Evolutionary conservation across 2,329 filamentous ascomycete species (phyloP).

Genomic region (Albophoma yamanashiensis): DNA sequence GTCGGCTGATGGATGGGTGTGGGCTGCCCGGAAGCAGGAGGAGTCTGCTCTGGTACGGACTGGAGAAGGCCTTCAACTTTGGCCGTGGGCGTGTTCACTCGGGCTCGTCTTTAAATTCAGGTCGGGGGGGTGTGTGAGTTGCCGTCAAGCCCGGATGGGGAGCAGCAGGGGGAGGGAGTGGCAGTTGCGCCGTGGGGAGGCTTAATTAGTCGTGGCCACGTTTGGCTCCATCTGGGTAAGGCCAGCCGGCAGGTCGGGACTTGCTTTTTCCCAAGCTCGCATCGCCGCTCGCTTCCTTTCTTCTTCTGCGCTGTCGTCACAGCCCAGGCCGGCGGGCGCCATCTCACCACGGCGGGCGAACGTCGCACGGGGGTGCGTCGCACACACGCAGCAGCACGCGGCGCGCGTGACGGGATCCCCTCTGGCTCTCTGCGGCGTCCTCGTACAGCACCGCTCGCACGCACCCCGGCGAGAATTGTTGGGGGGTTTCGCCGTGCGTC

Average conservation of each 20-base stretch:
- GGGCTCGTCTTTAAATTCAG: not conserved
- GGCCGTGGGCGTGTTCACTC: not conserved
- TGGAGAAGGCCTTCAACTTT: not conserved
- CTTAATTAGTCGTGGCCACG: conserved; percentile 1
- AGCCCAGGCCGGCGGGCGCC: not conserved
- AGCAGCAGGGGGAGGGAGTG: not conserved
- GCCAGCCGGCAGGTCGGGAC: conserved; percentile 6
- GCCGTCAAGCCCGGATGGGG: not conserved
- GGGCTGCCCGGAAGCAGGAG: not conserved
- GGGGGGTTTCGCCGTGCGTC: not conserved
- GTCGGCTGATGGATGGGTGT: not conserved
- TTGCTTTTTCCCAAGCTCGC: conserved; percentile 1
- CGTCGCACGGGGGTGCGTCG: not conserved
- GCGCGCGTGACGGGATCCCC: not conserved
- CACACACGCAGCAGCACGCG: not conserved
- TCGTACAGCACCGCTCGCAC: too few relatives aligned
- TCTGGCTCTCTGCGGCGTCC: not conserved
- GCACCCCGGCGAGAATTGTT: not conserved
- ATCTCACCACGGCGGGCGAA: not conserved
- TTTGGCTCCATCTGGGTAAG: conserved; percentile 3
- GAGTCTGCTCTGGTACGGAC: not conserved
- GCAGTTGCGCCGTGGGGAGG: not conserved
- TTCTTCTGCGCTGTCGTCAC: not conserved
- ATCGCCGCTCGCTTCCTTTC: not conserved
- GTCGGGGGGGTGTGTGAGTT: not conserved